Evolutionary conservation across 306 rosid species (phyloP).

Genomic region (Prunus mume): DNA sequence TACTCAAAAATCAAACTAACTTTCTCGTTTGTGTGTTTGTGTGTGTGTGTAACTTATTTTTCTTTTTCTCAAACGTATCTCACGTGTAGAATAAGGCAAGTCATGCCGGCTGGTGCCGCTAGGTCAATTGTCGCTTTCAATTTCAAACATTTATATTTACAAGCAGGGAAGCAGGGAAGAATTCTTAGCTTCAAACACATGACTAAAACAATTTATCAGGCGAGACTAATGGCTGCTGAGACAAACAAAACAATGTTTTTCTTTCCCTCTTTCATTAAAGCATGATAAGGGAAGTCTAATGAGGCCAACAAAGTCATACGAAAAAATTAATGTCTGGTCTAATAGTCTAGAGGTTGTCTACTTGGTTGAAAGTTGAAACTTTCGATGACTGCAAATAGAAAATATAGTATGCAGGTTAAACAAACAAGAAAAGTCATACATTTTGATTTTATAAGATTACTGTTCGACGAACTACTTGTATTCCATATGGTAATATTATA

Average conservation of each 20-base stretch:
- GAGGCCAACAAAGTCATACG: background rate
- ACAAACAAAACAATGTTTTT: background rate
- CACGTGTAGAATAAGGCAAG: background rate
- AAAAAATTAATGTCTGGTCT: background rate
- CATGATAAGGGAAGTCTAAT: background rate
- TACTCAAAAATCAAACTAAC: background rate
- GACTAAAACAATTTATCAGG: background rate
- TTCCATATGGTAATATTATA: too few species aligned
- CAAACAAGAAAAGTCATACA: background rate
- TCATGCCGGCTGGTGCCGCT: background rate
- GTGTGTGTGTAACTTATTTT: background rate
- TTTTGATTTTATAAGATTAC: background rate
- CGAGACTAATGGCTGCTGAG: background rate
- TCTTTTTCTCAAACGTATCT: background rate
- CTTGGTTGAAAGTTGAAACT: constrained; percentile 8
- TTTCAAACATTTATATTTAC: background rate
- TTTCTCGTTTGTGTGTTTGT: background rate
- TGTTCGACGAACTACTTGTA: too few species aligned
- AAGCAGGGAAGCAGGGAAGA: background rate
- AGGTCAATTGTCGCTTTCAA: background rate
- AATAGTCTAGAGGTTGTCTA: background rate
- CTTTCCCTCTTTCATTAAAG: background rate
- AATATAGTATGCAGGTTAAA: background rate
- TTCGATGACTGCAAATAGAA: background rate
- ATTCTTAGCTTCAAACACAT: background rate